phyloP scores from a whole-genome alignment of 2,329 filamentous ascomycete species.

The Fusarium duplospermum region DNA sequence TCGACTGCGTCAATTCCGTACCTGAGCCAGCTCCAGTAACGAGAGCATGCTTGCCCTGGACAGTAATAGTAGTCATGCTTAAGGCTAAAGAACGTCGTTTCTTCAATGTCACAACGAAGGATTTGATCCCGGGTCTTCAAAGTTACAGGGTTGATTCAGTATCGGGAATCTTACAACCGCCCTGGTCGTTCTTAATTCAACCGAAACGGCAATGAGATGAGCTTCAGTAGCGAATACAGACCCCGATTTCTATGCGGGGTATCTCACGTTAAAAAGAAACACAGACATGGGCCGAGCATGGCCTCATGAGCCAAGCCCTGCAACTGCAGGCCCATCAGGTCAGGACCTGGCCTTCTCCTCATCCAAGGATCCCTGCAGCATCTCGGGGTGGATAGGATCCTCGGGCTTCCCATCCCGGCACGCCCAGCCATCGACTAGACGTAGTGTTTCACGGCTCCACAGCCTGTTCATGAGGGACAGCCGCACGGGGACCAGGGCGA shows the following conservation, averaged over 20 bases:
- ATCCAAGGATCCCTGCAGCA: conserved; percentile 31
- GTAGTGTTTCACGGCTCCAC: conserved; percentile 69
- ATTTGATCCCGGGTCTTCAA: neutral
- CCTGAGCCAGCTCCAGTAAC: conserved; percentile 40
- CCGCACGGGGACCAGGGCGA: conserved; percentile 71
- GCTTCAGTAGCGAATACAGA: neutral
- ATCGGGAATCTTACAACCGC: neutral
- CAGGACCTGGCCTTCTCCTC: conserved; percentile 45
- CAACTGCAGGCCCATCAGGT: conserved; percentile 9
- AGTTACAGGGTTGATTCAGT: conserved; percentile 2
- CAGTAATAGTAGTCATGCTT: conserved; percentile 23
- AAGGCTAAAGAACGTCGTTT: neutral
- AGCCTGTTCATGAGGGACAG: conserved; percentile 69
- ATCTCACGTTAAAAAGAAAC: conserved; percentile 42
- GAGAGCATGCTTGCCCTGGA: conserved; percentile 31
- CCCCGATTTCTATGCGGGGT: conserved; percentile 19
- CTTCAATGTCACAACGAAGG: neutral
- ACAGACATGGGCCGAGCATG: conserved; percentile 32
- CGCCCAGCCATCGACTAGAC: conserved; percentile 58
- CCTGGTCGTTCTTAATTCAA: neutral
- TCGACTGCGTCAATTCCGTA: neutral
- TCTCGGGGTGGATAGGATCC: conserved; percentile 49
- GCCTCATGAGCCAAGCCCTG: neutral
- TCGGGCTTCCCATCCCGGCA: conserved; percentile 66
- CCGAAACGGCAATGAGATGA: neutral